Percentiles rank a stretch among this genome's conserved stretches.
Conservation (phyloP, 2,329 filamentous ascomycete species). For the Apiospora aurea region DNA sequence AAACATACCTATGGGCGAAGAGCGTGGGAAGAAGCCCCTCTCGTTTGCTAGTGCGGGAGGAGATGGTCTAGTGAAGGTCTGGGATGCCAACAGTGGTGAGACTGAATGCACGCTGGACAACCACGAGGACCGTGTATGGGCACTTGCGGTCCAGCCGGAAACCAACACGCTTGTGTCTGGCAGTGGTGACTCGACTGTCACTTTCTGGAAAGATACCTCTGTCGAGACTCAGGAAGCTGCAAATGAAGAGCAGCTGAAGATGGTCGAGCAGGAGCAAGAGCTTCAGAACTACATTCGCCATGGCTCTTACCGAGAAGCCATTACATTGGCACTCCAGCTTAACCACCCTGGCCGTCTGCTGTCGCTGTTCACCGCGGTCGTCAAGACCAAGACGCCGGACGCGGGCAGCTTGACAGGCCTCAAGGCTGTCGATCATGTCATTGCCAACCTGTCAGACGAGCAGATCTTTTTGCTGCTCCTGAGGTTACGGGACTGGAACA, state of each 20-base stretch:
- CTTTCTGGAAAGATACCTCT: constrained; percentile 95
- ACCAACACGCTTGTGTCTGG: constrained; percentile 84
- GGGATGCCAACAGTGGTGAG: constrained; percentile 88
- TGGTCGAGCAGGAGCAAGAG: constrained; percentile 93
- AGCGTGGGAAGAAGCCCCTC: constrained; percentile 65
- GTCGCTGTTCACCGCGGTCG: constrained; percentile 81
- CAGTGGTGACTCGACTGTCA: constrained; percentile 89
- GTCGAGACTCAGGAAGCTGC: constrained; percentile 78
- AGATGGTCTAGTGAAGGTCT: constrained; percentile 95
- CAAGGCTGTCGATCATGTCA: constrained; percentile 80
- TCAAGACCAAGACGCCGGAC: constrained; percentile 68
- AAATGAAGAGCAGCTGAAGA: constrained; percentile 75
- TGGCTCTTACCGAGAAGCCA: constrained; percentile 90
- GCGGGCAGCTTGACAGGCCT: constrained; percentile 69
- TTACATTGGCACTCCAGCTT: constrained; percentile 88
- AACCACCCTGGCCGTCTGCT: constrained; percentile 93
- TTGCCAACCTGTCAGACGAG: constrained; percentile 79
- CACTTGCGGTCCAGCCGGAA: constrained; percentile 74
- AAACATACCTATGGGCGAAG: constrained; percentile 56
- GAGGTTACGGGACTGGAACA: constrained; percentile 94
- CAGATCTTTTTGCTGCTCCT: constrained; percentile 86
- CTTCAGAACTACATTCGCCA: constrained; percentile 91
- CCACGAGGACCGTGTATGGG: constrained; percentile 96
- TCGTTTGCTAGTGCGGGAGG: constrained; percentile 87
- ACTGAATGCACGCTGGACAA: constrained; percentile 91